phyloP scores from a whole-genome alignment of 2,329 filamentous ascomycete genomes.

The Arthroderma uncinatum region DNA sequence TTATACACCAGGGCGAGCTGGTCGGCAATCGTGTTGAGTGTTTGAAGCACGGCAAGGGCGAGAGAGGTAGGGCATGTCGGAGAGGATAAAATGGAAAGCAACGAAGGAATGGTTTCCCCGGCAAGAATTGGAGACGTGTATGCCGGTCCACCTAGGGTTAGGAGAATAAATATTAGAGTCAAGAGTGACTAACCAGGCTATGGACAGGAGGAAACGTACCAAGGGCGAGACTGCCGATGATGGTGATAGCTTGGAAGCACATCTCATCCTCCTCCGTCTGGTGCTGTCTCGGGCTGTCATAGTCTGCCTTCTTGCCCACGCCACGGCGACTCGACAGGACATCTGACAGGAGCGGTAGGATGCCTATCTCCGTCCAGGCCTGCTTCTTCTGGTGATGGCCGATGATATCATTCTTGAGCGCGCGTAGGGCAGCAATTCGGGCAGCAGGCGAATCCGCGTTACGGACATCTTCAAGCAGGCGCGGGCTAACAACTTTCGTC shows the following conservation, averaged over 20 bases:
- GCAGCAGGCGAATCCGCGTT: conserved; percentile 37
- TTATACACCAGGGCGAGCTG: conserved; percentile 48
- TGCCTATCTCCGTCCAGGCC: conserved; percentile 58
- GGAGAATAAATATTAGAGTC: neutral
- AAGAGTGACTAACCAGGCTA: neutral
- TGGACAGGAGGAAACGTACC: conserved; percentile 42
- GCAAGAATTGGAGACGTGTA: conserved; percentile 66
- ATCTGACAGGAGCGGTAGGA: conserved; percentile 45
- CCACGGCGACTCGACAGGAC: conserved; percentile 37
- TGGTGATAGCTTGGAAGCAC: conserved; percentile 66
- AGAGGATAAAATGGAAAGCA: conserved; percentile 60
- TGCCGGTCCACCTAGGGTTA: conserved; percentile 56
- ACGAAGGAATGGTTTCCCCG: conserved; percentile 54
- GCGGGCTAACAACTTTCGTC: conserved; percentile 44
- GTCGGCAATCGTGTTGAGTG: conserved; percentile 60
- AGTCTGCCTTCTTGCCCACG: conserved; percentile 24
- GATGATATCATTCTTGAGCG: conserved; percentile 78
- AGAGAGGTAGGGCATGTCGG: conserved; percentile 53
- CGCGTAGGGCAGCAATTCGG: conserved; percentile 49
- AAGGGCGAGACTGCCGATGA: conserved; percentile 75
- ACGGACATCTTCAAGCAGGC: conserved; percentile 48
- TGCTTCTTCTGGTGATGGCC: conserved; percentile 83
- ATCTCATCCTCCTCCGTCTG: conserved; percentile 52
- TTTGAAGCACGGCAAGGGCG: conserved; percentile 60
- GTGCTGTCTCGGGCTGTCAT: conserved; percentile 20